Evolutionary conservation across 2,329 filamentous ascomycete genomes (phyloP).

Genomic region (Ascosphaera aggregata): DNA sequence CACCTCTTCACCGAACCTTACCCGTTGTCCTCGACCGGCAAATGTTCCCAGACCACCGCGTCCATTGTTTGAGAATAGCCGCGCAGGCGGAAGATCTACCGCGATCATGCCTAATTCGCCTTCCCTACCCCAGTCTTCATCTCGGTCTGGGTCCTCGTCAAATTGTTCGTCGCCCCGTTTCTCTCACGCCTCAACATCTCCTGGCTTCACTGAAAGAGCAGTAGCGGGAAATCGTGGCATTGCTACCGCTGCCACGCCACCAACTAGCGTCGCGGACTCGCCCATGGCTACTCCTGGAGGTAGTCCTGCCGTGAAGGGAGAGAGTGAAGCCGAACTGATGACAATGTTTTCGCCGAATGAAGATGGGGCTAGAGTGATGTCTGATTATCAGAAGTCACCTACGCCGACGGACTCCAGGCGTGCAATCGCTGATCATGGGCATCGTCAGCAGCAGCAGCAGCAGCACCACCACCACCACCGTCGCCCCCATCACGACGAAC

Average conservation of each 20-base stretch:
- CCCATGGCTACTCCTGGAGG: not conserved
- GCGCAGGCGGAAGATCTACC: not conserved
- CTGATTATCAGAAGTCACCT: not conserved
- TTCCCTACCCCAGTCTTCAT: not conserved
- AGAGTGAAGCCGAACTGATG: not conserved
- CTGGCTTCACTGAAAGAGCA: not conserved
- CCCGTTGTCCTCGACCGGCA: not conserved
- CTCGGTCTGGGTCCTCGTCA: not conserved
- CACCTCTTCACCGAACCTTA: slow-evolving; percentile 14
- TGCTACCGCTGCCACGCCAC: not conserved
- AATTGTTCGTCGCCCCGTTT: not conserved
- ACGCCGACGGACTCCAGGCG: not conserved
- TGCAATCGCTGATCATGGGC: slow-evolving; percentile 16
- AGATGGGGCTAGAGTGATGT: not conserved
- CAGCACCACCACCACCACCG: slow-evolving; percentile 42
- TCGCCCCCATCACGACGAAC: slow-evolving; percentile 42
- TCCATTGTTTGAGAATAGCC: not conserved
- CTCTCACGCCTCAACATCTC: not conserved
- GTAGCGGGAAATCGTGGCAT: not conserved
- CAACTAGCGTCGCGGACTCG: not conserved
- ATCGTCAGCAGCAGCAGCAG: slow-evolving; percentile 42
- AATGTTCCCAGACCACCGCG: not conserved
- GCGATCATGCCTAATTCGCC: not conserved
- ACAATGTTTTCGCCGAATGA: not conserved
- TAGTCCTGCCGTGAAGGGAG: not conserved